Conservation (phyloP, 257 asterid genomes). For the Nicotiana sylvestris region DNA sequence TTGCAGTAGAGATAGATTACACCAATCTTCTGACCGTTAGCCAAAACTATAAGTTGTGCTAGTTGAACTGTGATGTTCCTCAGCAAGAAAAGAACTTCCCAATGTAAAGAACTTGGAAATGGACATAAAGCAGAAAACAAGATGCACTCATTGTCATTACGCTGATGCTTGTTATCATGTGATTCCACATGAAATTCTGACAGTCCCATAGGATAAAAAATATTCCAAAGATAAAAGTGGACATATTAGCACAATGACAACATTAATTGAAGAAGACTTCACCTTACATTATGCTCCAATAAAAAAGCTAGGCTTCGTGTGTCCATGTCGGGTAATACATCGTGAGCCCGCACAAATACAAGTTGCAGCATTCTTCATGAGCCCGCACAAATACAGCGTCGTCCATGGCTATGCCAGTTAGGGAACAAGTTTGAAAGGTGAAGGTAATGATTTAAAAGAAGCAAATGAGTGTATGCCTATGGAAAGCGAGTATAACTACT, state of each 20-base stretch:
- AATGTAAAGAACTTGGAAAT: neutral
- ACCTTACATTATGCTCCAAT: neutral
- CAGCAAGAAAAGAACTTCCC: neutral
- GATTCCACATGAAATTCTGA: slow-evolving; percentile 5
- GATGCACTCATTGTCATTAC: neutral
- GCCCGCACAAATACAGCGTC: too few relatives aligned
- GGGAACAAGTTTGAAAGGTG: neutral
- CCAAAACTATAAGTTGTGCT: neutral
- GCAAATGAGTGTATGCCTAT: neutral
- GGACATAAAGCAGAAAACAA: neutral
- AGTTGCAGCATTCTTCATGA: too few relatives aligned
- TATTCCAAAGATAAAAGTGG: neutral
- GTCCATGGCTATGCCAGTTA: too few relatives aligned
- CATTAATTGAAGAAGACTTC: neutral
- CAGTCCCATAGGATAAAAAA: neutral
- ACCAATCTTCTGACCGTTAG: neutral
- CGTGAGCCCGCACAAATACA: too few relatives aligned
- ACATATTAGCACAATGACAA: neutral
- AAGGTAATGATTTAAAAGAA: neutral
- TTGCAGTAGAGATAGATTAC: neutral
- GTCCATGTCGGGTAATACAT: neutral
- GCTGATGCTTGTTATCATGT: neutral
- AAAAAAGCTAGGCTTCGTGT: neutral
- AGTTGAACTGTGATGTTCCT: neutral
- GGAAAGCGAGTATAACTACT: neutral